A percentile compares a stretch with the other conserved stretches of the same genome.
These are phyloP conservation scores for Yamadazyma taylorii DNA, from an alignment of 1,139 yeast genomes.

Conservation along the genomic window DNA sequence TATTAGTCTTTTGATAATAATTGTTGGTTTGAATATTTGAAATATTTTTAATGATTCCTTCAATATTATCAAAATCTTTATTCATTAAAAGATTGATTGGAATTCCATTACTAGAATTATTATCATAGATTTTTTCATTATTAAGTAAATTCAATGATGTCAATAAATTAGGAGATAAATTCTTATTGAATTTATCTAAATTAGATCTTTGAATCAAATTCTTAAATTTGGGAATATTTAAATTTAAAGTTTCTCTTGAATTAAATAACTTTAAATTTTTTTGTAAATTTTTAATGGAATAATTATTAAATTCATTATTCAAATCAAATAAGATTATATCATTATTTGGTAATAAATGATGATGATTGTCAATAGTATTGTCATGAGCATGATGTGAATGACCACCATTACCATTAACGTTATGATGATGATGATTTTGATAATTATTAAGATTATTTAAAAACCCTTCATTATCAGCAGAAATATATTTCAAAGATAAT, in stretches of 20 bases:
- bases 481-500: conserved; percentile 70
- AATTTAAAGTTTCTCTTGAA: conserved; percentile 75
- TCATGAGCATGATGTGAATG: no score
- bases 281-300: conserved; percentile 64
- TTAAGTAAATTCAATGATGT: conserved; percentile 33
- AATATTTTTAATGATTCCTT: conserved; percentile 43
- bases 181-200: conserved; percentile 41
- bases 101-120: conserved; percentile 30
- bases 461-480: conserved; percentile 10
- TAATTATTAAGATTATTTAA: conserved; percentile 19
- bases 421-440: neutral
- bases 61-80: conserved; percentile 31
- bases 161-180: conserved; percentile 37
- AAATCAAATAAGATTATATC: conserved; percentile 21
- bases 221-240: conserved; percentile 59
- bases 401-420: neutral
- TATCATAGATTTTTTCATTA: conserved; percentile 7
- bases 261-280: conserved; percentile 70
- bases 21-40: conserved; percentile 48
- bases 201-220: conserved; percentile 58
- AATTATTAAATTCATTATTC: conserved; percentile 30
- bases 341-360: conserved; percentile 4
- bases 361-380: conserved; percentile 7
- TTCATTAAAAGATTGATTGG: conserved; percentile 37
- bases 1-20: conserved; percentile 33